Conservation (phyloP, 371 early-diverging fungal genomes). For the Haplosporangium sp. region DNA sequence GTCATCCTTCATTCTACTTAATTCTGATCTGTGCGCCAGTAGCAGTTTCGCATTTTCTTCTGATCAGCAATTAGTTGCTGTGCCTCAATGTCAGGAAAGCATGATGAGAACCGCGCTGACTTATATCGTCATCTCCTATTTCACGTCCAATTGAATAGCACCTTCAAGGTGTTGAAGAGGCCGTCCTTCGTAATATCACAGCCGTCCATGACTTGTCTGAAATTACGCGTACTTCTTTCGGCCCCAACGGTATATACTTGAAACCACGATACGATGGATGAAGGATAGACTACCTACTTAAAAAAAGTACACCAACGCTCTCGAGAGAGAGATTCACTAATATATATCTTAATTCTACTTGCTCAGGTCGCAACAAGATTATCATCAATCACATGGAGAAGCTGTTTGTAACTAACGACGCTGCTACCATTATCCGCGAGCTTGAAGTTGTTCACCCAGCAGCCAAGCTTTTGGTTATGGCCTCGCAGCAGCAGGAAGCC, state of each 20-base stretch:
- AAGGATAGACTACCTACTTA: background rate
- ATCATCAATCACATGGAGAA: constrained; percentile 98
- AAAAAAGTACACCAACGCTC: background rate
- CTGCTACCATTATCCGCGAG: constrained; percentile 98
- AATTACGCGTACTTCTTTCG: constrained; percentile 94
- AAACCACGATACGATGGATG: background rate
- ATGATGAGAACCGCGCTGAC: constrained; percentile 13
- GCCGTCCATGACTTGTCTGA: constrained; percentile 93
- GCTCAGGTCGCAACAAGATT: constrained; percentile 98
- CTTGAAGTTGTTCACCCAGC: constrained; percentile 99
- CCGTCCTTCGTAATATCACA: constrained; percentile 93
- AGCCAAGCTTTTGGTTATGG: constrained; percentile 96
- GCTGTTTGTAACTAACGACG: constrained; percentile 99
- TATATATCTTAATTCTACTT: background rate
- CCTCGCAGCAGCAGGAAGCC: constrained; percentile 98
- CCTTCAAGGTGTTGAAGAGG: constrained; percentile 97
- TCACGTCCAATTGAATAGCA: constrained; percentile 64
- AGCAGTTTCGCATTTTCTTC: background rate
- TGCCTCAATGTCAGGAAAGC: background rate
- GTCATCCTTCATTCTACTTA: background rate
- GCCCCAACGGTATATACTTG: constrained; percentile 88
- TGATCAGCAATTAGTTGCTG: constrained; percentile 12
- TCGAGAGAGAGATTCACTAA: background rate
- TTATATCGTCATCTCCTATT: background rate
- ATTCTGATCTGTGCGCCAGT: background rate